Base-by-base conservation (phyloP, 148 eudicot species). In the Rheum nobile region DNA sequence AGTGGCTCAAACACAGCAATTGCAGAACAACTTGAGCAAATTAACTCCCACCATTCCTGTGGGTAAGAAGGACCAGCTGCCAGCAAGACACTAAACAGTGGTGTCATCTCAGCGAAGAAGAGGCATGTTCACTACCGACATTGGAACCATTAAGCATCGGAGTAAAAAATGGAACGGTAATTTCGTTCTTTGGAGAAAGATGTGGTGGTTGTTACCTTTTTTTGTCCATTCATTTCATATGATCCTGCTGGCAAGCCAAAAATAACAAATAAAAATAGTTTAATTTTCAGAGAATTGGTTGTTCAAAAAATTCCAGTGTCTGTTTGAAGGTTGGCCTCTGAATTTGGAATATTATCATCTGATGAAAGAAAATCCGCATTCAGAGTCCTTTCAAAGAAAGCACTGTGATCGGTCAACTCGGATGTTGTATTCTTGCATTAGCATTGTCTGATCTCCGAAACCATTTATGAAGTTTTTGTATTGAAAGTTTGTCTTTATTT, bases 21-120 rank as follows among this genome's bases (percentile, higher is more conserved):
- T 80, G 39, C 44, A 74, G 57, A 78, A 26, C 65, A 55, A 79
- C 43, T 77, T 81, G 24, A 80, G 72, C 69, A 43, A 73, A 46
- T 54, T 76, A 73, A 50, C 72, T 55, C 37, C 41, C 74, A 24
- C 72, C 16, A 63, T 79, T 74, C 79, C 83, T 57, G 21, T 83
- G 77, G 75, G 73, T 39, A 79, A 69, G 29, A 61, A 38, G 69
- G 72, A 75, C 24, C 41, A 75, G 44, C 26, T 79, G 19, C 42
- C 50, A 37, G 77, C 74, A 34, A 74, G 43, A 75, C 52, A 71
- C 41, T 75, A 48, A 77, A 28, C 39, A 43, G 26, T 37, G 17
- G 55, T 32, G 38, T 16, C 12, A 68, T 68, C 11, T 17, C 24
- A 68, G 11, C 13, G 1, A 9, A 29, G 22, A 34, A 35, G 21